These are phyloP conservation scores for Strobilomyces echinocephalus DNA, from an alignment of 768 basidiomycete genomes.

Conservation along the genomic window DNA sequence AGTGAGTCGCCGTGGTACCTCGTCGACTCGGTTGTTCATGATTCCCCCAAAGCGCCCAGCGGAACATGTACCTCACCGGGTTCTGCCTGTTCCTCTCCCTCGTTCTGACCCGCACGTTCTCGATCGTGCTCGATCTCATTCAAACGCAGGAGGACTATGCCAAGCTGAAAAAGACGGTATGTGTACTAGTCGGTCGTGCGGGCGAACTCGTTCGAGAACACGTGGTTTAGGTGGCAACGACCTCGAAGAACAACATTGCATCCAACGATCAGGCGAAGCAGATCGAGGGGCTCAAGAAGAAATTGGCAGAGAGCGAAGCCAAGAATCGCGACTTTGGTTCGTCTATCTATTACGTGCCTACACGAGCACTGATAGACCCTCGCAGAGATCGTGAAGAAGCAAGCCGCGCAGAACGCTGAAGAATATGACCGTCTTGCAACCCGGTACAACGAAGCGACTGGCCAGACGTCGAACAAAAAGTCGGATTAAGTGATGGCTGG, in stretches of 20 bases:
- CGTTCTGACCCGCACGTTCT: conserved; percentile 88
- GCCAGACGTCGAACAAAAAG: conserved; percentile 57
- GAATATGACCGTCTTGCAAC: conserved; percentile 83
- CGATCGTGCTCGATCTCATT: conserved; percentile 87
- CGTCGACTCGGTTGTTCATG: neutral
- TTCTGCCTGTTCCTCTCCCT: conserved; percentile 95
- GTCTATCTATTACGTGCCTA: conserved; percentile 11
- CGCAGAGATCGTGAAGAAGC: conserved; percentile 75
- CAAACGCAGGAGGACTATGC: conserved; percentile 85
- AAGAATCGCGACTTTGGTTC: conserved; percentile 65
- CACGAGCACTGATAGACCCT: neutral
- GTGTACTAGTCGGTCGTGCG: neutral
- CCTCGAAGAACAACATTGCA: conserved; percentile 27
- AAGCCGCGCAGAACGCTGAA: conserved; percentile 68
- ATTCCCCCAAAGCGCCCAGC: conserved; percentile 56
- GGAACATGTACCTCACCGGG: conserved; percentile 90
- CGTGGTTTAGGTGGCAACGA: conserved; percentile 30
- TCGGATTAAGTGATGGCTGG: conserved; percentile 40
- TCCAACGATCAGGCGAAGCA: conserved; percentile 32
- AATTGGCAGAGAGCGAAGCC: conserved; percentile 52
- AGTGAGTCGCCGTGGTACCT: conserved; percentile 43
- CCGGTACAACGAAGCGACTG: conserved; percentile 68
- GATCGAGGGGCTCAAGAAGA: conserved; percentile 64
- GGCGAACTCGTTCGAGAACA: neutral
- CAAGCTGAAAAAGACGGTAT: conserved; percentile 65